Evolutionary conservation across 805 yeast genomes (phyloP).

Genomic region (Ogataea pignaliae): DNA sequence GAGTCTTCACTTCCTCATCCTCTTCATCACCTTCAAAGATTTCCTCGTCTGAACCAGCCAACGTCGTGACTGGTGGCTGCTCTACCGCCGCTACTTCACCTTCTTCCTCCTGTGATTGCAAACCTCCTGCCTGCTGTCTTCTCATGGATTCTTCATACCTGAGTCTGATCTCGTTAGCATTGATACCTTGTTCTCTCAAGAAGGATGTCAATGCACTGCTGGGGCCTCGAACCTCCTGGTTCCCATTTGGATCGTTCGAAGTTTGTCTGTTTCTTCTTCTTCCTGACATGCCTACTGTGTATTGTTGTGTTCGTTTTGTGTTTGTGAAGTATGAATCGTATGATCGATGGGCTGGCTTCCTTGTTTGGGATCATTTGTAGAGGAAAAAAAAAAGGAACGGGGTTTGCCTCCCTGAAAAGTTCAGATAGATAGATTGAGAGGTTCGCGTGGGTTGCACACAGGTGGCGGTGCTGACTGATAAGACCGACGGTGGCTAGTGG

Average conservation of each 20-base stretch:
- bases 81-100: slow-evolving; percentile 14
- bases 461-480: too few relatives aligned
- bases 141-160: slow-evolving; percentile 28
- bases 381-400: too few relatives aligned
- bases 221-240: slow-evolving; percentile 44
- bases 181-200: slow-evolving; percentile 83
- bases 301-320: slow-evolving; percentile 3
- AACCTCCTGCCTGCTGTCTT: slow-evolving; percentile 34
- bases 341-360: too few relatives aligned
- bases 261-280: slow-evolving; percentile 17
- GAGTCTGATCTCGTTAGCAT: slow-evolving; percentile 67
- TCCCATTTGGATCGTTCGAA: slow-evolving; percentile 5
- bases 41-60: slow-evolving; percentile 23
- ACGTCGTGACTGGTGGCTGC: slow-evolving; percentile 20
- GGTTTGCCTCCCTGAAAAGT: too few relatives aligned
- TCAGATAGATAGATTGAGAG: too few relatives aligned
- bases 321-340: too few relatives aligned
- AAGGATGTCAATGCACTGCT: slow-evolving; percentile 90
- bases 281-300: slow-evolving; percentile 17
- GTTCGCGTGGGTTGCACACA: too few relatives aligned
- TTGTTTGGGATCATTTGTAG: too few relatives aligned
- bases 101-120: slow-evolving; percentile 14
- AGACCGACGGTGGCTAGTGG: too few relatives aligned
- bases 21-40: slow-evolving; percentile 33
- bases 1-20: slow-evolving; percentile 13